Evolutionary conservation across 1,284 basidiomycete species (phyloP).

Genomic region (Mycena sp.): DNA sequence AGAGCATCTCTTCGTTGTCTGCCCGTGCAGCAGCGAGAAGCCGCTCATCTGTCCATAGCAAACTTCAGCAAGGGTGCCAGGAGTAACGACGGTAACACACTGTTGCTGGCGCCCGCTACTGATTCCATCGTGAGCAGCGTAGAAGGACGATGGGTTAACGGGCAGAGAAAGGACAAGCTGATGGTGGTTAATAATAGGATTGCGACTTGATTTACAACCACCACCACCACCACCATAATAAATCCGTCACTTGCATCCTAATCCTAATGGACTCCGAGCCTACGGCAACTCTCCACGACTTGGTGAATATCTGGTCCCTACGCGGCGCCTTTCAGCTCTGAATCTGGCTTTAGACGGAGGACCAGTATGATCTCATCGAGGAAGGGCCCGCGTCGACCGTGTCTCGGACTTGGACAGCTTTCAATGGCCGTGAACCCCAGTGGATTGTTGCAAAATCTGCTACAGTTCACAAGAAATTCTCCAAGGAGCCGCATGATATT

Average conservation of each 20-base stretch:
- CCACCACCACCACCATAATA: no score
- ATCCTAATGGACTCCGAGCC: no score
- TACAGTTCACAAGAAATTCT: constrained; percentile 48
- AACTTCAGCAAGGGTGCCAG: neutral
- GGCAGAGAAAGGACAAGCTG: constrained; percentile 1
- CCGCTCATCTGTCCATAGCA: constrained; percentile 65
- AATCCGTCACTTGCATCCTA: no score
- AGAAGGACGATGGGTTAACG: neutral
- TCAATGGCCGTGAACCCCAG: constrained; percentile 30
- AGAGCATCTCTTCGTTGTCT: constrained; percentile 78
- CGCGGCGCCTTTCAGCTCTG: constrained; percentile 18
- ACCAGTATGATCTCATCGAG: constrained; percentile 45
- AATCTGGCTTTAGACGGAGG: constrained; percentile 28
- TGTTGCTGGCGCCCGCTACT: constrained; percentile 51
- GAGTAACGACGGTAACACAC: constrained; percentile 39
- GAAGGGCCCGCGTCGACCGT: constrained; percentile 53
- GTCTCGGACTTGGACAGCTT: constrained; percentile 43
- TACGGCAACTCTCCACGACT: constrained; percentile 2
- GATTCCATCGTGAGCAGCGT: constrained; percentile 27
- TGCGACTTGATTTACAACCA: constrained; percentile 24
- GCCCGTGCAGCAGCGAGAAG: constrained; percentile 78
- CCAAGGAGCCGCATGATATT: constrained; percentile 78
- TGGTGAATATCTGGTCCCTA: constrained; percentile 24
- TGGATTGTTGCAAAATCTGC: constrained; percentile 54
- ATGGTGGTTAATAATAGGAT: constrained; percentile 2